phyloP scores from a whole-genome alignment of 2,329 filamentous ascomycete genomes.

The Talaromyces verruculosus region DNA sequence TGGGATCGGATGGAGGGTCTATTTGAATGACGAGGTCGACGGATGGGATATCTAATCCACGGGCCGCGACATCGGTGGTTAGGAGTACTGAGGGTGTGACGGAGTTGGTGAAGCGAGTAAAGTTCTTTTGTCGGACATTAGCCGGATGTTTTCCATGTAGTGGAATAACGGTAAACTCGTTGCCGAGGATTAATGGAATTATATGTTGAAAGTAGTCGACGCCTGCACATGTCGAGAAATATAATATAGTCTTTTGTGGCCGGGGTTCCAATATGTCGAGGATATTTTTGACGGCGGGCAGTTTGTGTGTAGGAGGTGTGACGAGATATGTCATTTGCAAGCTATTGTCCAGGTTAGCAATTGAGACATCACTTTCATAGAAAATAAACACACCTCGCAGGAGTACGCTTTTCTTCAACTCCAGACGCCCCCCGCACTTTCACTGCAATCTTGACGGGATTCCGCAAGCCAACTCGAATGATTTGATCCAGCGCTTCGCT shows the following conservation, averaged over 20 bases:
- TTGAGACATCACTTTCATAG: neutral
- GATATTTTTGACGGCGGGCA: conserved; percentile 70
- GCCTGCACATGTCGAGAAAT: conserved; percentile 87
- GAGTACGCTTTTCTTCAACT: conserved; percentile 80
- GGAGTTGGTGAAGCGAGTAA: conserved; percentile 73
- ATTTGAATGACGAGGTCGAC: conserved; percentile 90
- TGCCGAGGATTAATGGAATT: conserved; percentile 69
- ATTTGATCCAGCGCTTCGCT: conserved; percentile 92
- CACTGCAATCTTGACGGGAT: conserved; percentile 92
- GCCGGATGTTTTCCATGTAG: conserved; percentile 90
- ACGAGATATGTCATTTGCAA: conserved; percentile 87
- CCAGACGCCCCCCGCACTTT: conserved; percentile 79
- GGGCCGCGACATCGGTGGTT: conserved; percentile 88
- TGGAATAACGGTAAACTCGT: conserved; percentile 68
- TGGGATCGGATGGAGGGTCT: conserved; percentile 82
- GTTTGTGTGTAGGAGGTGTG: conserved; percentile 73
- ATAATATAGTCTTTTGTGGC: conserved; percentile 84
- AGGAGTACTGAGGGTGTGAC: conserved; percentile 76
- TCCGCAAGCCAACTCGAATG: conserved; percentile 84
- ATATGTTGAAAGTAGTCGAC: conserved; percentile 92
- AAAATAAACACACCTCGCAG: conserved; percentile 59
- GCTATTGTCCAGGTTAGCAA: conserved; percentile 42
- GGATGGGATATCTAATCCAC: conserved; percentile 86
- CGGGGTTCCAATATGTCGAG: conserved; percentile 67
- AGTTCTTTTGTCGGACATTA: conserved; percentile 85